Percentiles rank a stretch among this genome's conserved stretches.
Conservation (phyloP, 352 stramenopile species). For the Phytophthora macrochlamydospora region DNA sequence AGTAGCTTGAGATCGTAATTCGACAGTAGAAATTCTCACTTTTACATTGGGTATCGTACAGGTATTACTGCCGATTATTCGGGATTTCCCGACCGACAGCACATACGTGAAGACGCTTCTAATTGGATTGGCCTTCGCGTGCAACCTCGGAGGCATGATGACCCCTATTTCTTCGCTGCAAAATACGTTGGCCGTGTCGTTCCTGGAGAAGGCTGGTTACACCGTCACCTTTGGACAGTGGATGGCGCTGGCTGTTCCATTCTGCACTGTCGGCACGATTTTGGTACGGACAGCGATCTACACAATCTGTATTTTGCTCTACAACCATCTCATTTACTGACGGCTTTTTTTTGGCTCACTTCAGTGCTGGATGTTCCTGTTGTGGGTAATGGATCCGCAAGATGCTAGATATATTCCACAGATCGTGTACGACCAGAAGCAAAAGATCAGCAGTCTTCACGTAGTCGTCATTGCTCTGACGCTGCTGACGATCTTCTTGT, state of each 20-base stretch:
- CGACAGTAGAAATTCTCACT: constrained; percentile 4
- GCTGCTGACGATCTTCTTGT: constrained; percentile 90
- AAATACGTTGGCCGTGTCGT: constrained; percentile 87
- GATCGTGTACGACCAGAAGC: constrained; percentile 92
- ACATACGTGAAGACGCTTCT: constrained; percentile 91
- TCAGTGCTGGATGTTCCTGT: constrained; percentile 89
- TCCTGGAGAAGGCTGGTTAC: constrained; percentile 87
- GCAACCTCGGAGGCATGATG: constrained; percentile 94
- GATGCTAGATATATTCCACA: constrained; percentile 92
- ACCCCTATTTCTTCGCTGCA: constrained; percentile 93
- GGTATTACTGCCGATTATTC: constrained; percentile 87
- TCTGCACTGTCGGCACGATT: constrained; percentile 87
- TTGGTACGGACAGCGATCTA: constrained; percentile 46
- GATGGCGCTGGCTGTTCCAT: constrained; percentile 90
- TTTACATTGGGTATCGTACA: constrained; percentile 13
- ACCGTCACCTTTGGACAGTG: constrained; percentile 91
- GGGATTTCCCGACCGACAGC: constrained; percentile 85
- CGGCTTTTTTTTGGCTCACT: background rate
- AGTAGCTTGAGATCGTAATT: background rate
- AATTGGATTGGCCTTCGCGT: constrained; percentile 92
- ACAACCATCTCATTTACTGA: constrained; percentile 1
- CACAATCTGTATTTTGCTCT: constrained; percentile 3
- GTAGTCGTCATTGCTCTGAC: constrained; percentile 90
- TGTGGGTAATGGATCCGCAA: constrained; percentile 86
- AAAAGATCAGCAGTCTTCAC: constrained; percentile 89